Conservation (phyloP, 2,329 filamentous ascomycete genomes). For the Sphaerulina vaccinii region DNA sequence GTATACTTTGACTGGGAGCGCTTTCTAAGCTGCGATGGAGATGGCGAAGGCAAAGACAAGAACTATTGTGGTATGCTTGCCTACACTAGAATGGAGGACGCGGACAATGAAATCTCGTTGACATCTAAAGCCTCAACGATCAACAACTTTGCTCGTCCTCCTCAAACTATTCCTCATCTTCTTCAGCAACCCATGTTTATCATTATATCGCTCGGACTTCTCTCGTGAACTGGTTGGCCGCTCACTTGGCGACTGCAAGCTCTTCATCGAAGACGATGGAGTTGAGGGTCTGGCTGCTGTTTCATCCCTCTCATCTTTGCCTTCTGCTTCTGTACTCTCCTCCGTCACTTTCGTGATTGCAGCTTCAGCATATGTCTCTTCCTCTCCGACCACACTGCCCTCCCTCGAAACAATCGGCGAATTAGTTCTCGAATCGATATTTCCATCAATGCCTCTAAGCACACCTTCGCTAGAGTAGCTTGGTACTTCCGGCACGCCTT, state of each 20-base stretch:
- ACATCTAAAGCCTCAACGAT: too few species aligned
- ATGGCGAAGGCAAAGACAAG: too few species aligned
- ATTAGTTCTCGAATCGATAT: conserved; percentile 12
- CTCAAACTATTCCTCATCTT: conserved; percentile 12
- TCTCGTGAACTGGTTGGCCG: neutral
- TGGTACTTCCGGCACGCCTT: neutral
- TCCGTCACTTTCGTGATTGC: neutral
- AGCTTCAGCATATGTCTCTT: neutral
- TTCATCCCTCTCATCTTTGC: neutral
- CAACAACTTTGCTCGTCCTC: too few species aligned
- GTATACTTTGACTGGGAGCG: too few species aligned
- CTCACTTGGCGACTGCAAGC: conserved; percentile 8
- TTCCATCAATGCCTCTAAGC: conserved; percentile 3
- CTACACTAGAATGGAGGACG: too few species aligned
- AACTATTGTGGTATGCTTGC: too few species aligned
- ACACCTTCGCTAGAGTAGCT: conserved; percentile 6
- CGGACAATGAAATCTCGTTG: too few species aligned
- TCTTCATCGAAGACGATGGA: neutral
- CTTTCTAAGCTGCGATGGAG: too few species aligned
- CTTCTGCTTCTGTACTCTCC: neutral
- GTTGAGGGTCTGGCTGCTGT: neutral
- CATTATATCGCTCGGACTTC: conserved; percentile 1
- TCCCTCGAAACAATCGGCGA: neutral
- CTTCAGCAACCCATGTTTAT: conserved; percentile 5
- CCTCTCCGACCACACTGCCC: neutral